Percentiles rank a stretch among this genome's conserved stretches.
Evolutionary conservation across 805 yeast species (phyloP).

Genomic region (Blastobotrys robertii): DNA sequence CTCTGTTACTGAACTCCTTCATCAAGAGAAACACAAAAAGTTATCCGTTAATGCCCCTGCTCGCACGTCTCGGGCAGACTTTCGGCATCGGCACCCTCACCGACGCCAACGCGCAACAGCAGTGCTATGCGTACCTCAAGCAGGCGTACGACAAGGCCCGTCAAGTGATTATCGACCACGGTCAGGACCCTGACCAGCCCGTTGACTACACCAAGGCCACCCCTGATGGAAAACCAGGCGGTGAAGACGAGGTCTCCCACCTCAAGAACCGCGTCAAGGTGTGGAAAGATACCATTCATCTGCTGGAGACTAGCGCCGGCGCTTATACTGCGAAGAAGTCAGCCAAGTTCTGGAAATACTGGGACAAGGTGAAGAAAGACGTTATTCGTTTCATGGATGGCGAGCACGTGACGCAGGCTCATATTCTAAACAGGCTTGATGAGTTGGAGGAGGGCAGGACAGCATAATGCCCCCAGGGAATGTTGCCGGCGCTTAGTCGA

Average conservation of each 20-base stretch:
- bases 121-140: slow-evolving; percentile 23
- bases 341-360: slow-evolving; percentile 28
- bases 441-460: slow-evolving; percentile 27
- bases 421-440: slow-evolving; percentile 15
- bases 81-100: slow-evolving; percentile 24
- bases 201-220: slow-evolving; percentile 4
- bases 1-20: no score
- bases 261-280: slow-evolving; percentile 16
- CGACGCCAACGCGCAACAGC: slow-evolving; percentile 26
- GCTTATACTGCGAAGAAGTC: slow-evolving; percentile 17
- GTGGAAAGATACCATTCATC: slow-evolving; percentile 13
- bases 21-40: no score
- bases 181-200: slow-evolving; percentile 13
- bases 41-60: no score
- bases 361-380: slow-evolving; percentile 27
- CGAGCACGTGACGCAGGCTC: slow-evolving; percentile 9
- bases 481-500: no score
- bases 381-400: slow-evolving; percentile 13
- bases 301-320: slow-evolving; percentile 16
- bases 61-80: neutral
- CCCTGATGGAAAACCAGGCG: slow-evolving; percentile 4
- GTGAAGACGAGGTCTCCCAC: slow-evolving; percentile 9
- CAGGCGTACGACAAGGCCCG: slow-evolving; percentile 14
- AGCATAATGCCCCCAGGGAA: no score
- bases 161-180: slow-evolving; percentile 5